Conservation (phyloP, 768 basidiomycete genomes). For the Crepidotus variabilis region DNA sequence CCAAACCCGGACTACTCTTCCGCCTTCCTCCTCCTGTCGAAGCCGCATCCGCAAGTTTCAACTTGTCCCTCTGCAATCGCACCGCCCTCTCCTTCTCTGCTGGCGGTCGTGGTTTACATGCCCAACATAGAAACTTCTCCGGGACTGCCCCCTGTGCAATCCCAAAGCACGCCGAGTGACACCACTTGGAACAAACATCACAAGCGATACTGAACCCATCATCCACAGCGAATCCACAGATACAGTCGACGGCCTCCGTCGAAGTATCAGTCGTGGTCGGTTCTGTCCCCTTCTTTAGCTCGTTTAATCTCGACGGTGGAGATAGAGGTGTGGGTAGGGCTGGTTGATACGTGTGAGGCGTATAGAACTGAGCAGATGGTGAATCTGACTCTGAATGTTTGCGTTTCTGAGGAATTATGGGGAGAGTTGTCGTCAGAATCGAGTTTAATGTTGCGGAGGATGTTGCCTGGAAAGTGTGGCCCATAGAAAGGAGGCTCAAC, state of each 20-base stretch:
- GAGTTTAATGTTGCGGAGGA: constrained; percentile 14
- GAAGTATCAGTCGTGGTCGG: constrained; percentile 30
- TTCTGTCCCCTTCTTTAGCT: not conserved
- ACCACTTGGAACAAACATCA: constrained; percentile 80
- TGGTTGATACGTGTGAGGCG: not conserved
- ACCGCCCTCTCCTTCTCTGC: constrained; percentile 65
- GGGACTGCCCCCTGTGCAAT: constrained; percentile 57
- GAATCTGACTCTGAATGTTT: constrained; percentile 3
- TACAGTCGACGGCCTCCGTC: constrained; percentile 59
- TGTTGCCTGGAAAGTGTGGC: constrained; percentile 17
- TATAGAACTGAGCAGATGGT: not conserved
- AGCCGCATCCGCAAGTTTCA: constrained; percentile 22
- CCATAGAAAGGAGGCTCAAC: constrained; percentile 42
- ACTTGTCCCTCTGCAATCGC: constrained; percentile 4
- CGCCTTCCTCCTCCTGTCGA: constrained; percentile 27
- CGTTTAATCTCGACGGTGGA: constrained; percentile 1
- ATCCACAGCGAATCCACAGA: constrained; percentile 70
- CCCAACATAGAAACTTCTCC: constrained; percentile 75
- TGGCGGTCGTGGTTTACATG: constrained; percentile 37
- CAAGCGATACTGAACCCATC: constrained; percentile 87
- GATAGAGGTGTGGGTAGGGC: constrained; percentile 3
- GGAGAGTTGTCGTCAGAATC: constrained; percentile 10
- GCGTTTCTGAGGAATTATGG: constrained; percentile 9
- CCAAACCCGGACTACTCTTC: constrained; percentile 7
- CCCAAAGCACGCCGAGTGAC: constrained; percentile 76